These are phyloP conservation scores for Coemansia sp. DNA, from an alignment of 192 early-diverging fungal genomes.

Conservation along the genomic window DNA sequence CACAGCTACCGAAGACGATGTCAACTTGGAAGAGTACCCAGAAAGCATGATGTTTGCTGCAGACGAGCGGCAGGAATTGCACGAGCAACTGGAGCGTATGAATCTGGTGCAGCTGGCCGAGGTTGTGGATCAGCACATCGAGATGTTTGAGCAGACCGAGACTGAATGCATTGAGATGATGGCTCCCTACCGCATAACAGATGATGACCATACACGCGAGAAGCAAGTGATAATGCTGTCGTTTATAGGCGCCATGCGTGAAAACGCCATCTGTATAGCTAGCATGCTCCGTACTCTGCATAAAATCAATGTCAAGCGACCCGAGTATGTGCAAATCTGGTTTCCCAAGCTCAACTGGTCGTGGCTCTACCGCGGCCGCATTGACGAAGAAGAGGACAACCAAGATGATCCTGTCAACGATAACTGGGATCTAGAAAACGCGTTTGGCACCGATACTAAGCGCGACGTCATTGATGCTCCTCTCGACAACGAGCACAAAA, in stretches of 20 bases:
- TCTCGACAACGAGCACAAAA: no score
- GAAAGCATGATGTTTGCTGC: not conserved
- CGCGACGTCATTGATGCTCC: not conserved
- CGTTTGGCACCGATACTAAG: constrained; percentile 7
- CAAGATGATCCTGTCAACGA: constrained; percentile 18
- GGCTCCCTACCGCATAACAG: constrained; percentile 16
- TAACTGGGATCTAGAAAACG: constrained; percentile 31
- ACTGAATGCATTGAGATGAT: constrained; percentile 24
- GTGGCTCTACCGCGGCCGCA: constrained; percentile 28
- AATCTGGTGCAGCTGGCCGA: constrained; percentile 23
- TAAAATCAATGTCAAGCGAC: constrained; percentile 15
- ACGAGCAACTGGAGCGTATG: constrained; percentile 11
- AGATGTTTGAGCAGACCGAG: constrained; percentile 23
- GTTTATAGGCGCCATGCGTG: constrained; percentile 39
- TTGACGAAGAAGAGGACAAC: constrained; percentile 17
- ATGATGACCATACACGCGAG: constrained; percentile 18
- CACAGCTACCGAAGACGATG: not conserved
- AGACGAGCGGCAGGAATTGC: constrained; percentile 1
- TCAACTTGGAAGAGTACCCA: constrained; percentile 5
- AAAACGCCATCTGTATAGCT: constrained; percentile 30
- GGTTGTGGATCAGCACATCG: constrained; percentile 17
- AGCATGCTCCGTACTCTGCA: constrained; percentile 23
- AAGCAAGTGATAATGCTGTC: constrained; percentile 32
- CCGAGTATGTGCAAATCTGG: constrained; percentile 27
- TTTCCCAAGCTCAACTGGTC: constrained; percentile 33